These are phyloP conservation scores for Diaporthe citriasiana DNA, from an alignment of 2,329 filamentous ascomycete species.

Conservation along the genomic window DNA sequence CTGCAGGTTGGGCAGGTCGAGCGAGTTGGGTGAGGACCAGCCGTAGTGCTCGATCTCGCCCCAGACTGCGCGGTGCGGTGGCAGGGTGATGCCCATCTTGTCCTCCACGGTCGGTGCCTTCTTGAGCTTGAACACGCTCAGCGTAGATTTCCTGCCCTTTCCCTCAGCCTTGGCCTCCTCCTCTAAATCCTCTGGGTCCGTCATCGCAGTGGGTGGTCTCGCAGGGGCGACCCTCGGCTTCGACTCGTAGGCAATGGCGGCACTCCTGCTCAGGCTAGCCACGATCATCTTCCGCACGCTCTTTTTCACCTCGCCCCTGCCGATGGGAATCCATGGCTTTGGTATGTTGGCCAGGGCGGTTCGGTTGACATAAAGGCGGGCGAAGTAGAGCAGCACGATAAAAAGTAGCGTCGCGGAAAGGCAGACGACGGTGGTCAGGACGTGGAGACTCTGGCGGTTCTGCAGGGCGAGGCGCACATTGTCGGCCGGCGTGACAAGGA, in stretches of 20 bases:
- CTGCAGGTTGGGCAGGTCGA: slow-evolving; percentile 84
- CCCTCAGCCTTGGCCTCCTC: slow-evolving; percentile 23
- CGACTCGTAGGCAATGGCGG: slow-evolving; percentile 84
- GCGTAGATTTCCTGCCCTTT: slow-evolving; percentile 43
- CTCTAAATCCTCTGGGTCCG: slow-evolving; percentile 36
- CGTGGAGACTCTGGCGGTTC: slow-evolving; percentile 79
- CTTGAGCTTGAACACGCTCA: slow-evolving; percentile 48
- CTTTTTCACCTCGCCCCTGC: slow-evolving; percentile 84
- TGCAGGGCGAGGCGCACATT: slow-evolving; percentile 82
- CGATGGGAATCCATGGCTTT: slow-evolving; percentile 86
- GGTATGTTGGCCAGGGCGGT: slow-evolving; percentile 86
- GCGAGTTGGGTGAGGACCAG: slow-evolving; percentile 85
- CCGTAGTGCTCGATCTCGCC: slow-evolving; percentile 87
- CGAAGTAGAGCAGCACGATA: slow-evolving; percentile 82
- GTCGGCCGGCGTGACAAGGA: slow-evolving; percentile 86
- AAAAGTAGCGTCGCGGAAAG: slow-evolving; percentile 81
- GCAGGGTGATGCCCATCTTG: slow-evolving; percentile 62
- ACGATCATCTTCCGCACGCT: slow-evolving; percentile 82
- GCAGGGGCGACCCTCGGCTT: slow-evolving; percentile 71
- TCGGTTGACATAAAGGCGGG: slow-evolving; percentile 88
- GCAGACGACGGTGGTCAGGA: slow-evolving; percentile 83
- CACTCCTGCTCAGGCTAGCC: slow-evolving; percentile 80
- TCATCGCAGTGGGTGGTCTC: slow-evolving; percentile 44
- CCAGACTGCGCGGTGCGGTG: slow-evolving; percentile 74
- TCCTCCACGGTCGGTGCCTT: slow-evolving; percentile 56